Base-by-base conservation (phyloP, 2,329 filamentous ascomycete genomes). In the Ophiocordyceps robertsii region DNA sequence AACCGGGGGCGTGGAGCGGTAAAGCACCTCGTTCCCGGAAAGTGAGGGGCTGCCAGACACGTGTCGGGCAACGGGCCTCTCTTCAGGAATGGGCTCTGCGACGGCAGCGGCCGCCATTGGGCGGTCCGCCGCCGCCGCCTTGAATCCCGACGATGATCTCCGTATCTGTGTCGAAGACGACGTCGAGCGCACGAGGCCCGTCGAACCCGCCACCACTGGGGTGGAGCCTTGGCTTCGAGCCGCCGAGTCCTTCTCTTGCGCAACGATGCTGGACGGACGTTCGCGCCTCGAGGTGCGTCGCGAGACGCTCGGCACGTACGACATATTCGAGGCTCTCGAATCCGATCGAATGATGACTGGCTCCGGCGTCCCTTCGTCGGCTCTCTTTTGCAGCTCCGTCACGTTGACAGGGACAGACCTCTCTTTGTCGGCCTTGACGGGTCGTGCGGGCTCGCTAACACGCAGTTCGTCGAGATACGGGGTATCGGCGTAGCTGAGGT, bases 401-500 rank as follows among this genome's bases (percentile, higher is more conserved):
- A 86, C 58, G 44, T 82, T 67, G 16, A 87, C 69, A 2, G 82
- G 82, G 3, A 68, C 76, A 16, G 75, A 62, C 5, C 61, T 53
- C 52, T 88, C 80, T 39, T 64, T 46, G 14, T 32, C 36, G 3
- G 32, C 43, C 27, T 50, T 50, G 16, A 37, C 44, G 0, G 43
- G 19, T 32, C 39, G 46, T 53, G 37, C 37, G 7, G 44, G 40
- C 51, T 70, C 59, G 47, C 70, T 55, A 4, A 76, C 55, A 21
- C 73, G 67, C 12, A 84, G 58, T 2, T 77, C 72, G 8, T 86
- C 80, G 1, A 73, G 60, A 39, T 79, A 73, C 1, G 87, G 87
- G 6, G 67, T 65, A 14, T 95, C 89, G 7, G 90, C 88, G 36
- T 74, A 67, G 48, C 80, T 78, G 11, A 95, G 69, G 58, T 95